phyloP scores from a whole-genome alignment of 1,284 basidiomycete species.

The Malassezia japonica region DNA sequence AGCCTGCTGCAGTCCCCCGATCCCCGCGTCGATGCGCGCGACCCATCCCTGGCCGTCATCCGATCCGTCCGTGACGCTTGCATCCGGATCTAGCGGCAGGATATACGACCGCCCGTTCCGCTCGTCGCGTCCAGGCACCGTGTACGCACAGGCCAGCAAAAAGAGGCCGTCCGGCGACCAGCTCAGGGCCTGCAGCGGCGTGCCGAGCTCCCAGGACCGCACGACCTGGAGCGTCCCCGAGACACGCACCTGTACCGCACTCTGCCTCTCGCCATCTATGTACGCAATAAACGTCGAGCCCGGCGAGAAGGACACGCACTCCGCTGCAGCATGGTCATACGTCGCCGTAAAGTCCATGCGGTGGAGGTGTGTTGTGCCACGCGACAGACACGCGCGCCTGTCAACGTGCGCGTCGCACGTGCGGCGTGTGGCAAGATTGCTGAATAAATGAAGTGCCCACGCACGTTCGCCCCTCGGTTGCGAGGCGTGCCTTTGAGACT shows the following conservation, averaged over 20 bases:
- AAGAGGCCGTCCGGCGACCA: slow-evolving; percentile 38
- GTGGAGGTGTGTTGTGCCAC: no score
- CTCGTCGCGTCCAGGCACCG: no score
- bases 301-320: slow-evolving; percentile 35
- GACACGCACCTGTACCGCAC: slow-evolving; percentile 25
- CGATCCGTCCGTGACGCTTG: slow-evolving; percentile 30
- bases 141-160: slow-evolving; percentile 21
- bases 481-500: no score
- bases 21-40: slow-evolving; percentile 28
- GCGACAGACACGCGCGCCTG: background rate
- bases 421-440: background rate
- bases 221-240: slow-evolving; percentile 36
- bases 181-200: slow-evolving; percentile 21
- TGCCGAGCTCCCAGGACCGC: slow-evolving; percentile 30
- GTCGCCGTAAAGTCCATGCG: slow-evolving; percentile 38
- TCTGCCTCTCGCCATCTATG: slow-evolving; percentile 17
- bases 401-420: background rate
- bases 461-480: background rate
- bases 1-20: slow-evolving; percentile 27
- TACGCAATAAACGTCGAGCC: slow-evolving; percentile 40
- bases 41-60: slow-evolving; percentile 37
- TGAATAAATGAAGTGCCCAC: background rate
- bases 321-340: slow-evolving; percentile 27
- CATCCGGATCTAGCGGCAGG: slow-evolving; percentile 34
- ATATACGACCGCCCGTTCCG: slow-evolving; percentile 27